Evolutionary conservation across 2,329 filamentous ascomycete genomes (phyloP).

Genomic region (Pyricularia pennisetigena): DNA sequence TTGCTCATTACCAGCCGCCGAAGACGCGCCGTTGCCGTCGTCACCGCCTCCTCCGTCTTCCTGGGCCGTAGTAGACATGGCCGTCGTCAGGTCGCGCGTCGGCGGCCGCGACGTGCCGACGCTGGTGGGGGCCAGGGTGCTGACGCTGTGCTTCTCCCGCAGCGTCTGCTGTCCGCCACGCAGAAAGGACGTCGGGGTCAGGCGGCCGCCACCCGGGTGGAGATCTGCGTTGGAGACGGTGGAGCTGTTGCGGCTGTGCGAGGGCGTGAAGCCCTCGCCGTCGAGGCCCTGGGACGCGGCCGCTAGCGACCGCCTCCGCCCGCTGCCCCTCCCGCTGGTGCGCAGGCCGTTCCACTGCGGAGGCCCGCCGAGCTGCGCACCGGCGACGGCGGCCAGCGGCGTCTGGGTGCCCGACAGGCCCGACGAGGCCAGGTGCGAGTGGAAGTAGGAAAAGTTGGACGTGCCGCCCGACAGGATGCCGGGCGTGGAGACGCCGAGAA

Average conservation of each 20-base stretch:
- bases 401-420: constrained; percentile 69
- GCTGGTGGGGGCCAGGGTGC: constrained; percentile 48
- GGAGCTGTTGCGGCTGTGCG: constrained; percentile 17
- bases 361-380: constrained; percentile 48
- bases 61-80: constrained; percentile 27
- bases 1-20: constrained; percentile 19
- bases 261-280: constrained; percentile 10
- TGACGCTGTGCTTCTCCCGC: constrained; percentile 52
- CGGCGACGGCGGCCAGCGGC: constrained; percentile 69
- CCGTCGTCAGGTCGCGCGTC: constrained; percentile 39
- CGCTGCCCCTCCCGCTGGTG: constrained; percentile 7
- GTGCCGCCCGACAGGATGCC: constrained; percentile 57
- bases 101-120: constrained; percentile 44
- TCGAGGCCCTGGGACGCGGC: constrained; percentile 1
- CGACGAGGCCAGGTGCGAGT: constrained; percentile 57
- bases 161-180: constrained; percentile 19
- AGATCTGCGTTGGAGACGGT: constrained; percentile 16
- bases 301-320: not conserved
- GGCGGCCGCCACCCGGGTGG: constrained; percentile 13
- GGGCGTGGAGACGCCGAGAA: constrained; percentile 49
- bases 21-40: constrained; percentile 15
- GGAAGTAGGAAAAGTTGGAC: constrained; percentile 74
- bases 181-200: not conserved
- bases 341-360: constrained; percentile 28
- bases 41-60: constrained; percentile 14